phyloP scores from a whole-genome alignment of 306 rosid species.

The Trifolium repens region DNA sequence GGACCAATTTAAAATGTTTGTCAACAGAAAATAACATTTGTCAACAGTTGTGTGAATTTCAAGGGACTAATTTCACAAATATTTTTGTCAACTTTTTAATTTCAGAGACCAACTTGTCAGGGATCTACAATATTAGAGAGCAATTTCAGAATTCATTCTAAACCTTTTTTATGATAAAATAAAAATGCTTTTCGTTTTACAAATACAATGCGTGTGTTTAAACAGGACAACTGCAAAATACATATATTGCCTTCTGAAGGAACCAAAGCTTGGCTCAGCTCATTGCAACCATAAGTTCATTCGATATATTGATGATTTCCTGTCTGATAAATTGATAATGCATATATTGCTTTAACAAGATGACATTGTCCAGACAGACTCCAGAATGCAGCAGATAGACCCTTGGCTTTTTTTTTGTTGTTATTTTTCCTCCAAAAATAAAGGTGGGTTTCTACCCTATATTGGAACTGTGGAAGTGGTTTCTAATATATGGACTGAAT shows the following conservation, averaged over 20 bases:
- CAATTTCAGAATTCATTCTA: neutral
- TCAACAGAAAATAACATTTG: too few species aligned
- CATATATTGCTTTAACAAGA: neutral
- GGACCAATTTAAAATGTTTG: too few species aligned
- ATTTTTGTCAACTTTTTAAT: neutral
- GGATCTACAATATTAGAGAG: neutral
- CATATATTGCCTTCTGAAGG: neutral
- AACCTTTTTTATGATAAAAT: neutral
- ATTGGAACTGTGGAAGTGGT: conserved; percentile 9
- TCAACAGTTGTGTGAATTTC: too few species aligned
- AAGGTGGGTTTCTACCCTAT: neutral
- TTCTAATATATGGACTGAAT: conserved; percentile 36
- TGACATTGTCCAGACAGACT: neutral
- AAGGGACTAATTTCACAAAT: neutral
- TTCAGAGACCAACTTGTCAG: neutral
- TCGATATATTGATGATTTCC: neutral
- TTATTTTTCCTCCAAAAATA: too few species aligned
- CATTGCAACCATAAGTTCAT: neutral
- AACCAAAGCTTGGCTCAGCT: neutral
- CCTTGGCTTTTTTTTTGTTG: neutral
- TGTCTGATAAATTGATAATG: neutral
- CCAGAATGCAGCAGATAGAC: neutral
- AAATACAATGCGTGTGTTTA: neutral
- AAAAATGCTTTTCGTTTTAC: neutral
- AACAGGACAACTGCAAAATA: neutral